Base-by-base conservation (phyloP, 2,329 filamentous ascomycete species). In the Nigrospora oryzae region DNA sequence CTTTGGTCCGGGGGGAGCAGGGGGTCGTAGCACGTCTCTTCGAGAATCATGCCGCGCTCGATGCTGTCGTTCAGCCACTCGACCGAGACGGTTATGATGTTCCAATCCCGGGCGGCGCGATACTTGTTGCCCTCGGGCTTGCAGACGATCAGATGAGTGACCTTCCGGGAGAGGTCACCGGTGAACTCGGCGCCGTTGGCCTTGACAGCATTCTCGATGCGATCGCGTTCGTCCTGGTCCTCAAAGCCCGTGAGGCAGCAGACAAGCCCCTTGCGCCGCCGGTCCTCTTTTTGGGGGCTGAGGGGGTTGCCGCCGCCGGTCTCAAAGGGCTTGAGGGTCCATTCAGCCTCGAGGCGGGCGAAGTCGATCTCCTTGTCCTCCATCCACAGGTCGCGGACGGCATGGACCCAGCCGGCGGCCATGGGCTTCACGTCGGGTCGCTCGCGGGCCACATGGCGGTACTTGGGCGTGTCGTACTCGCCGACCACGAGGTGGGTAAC, bases 401-500 rank as follows among this genome's bases (percentile, higher is more conserved):
- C 86, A 45, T 91, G 82, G 41, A 98, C 76, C 87, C 89, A 98
- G 57, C 79, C 77, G n/a, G 84, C 79, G 37, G 79, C 79, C 68
- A 98, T 83, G 41, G 89, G 83, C 60, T 81, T 82, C 57, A 98
- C 83, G 58, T 98, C 93, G 40, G 84, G 81, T 43, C 93, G 79
- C 62, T 91, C 86, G 59, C 84, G 87, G 44, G 91, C 93, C 57
- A 97, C 91, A 71, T 95, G 95, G 63, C 83, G 85, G 67, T 98
- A 98, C 65, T 98, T 98, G 41, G 86, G 81, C 1, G 91, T 97
- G 61, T 91, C 80, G 57, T 89, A 86, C 56, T 86, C 83, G 62
- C 90, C 93, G 49, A 95, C 88, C 51, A 98, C 78, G 39, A 98
- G 81, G 68, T 98, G 93, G 5, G 93, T 97, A 40, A 95, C 89